phyloP scores from a whole-genome alignment of 257 asterid species.

The Fraxinus cuspidata region DNA sequence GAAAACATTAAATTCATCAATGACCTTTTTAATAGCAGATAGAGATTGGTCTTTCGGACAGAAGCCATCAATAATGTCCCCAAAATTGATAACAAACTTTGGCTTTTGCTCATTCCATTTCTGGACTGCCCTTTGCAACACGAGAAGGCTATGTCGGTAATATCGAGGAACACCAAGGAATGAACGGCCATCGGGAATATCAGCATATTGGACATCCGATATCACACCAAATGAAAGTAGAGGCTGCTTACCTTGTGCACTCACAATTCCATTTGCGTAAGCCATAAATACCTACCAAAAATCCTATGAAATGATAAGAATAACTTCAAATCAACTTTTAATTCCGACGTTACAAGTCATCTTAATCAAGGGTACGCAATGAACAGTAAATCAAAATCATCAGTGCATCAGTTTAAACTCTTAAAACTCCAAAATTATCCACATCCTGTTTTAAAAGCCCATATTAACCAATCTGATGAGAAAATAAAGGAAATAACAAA shows the following conservation, averaged over 20 bases:
- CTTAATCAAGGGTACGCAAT: neutral
- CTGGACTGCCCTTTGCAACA: constrained; percentile 72
- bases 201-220: constrained; percentile 93
- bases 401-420: neutral
- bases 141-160: constrained; percentile 75
- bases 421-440: neutral
- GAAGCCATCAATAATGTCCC: constrained; percentile 85
- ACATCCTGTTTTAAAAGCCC: neutral
- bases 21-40: constrained; percentile 49
- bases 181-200: constrained; percentile 86
- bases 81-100: constrained; percentile 68
- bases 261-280: constrained; percentile 45
- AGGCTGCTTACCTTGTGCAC: constrained; percentile 53
- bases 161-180: constrained; percentile 95
- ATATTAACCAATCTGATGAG: constrained; percentile 6
- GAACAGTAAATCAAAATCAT: neutral
- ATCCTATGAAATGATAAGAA: constrained; percentile 19
- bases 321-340: neutral
- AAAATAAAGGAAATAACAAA: neutral
- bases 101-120: constrained; percentile 54
- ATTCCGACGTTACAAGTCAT: neutral
- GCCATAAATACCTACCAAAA: constrained; percentile 46
- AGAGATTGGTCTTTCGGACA: constrained; percentile 82
- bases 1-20: constrained; percentile 48
- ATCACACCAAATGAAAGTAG: constrained; percentile 92